Percentiles rank a stretch among this genome's conserved stretches.
Evolutionary conservation across 73 alveolate genomes (phyloP).

Genomic region (Paramecium tetraurelia): DNA sequence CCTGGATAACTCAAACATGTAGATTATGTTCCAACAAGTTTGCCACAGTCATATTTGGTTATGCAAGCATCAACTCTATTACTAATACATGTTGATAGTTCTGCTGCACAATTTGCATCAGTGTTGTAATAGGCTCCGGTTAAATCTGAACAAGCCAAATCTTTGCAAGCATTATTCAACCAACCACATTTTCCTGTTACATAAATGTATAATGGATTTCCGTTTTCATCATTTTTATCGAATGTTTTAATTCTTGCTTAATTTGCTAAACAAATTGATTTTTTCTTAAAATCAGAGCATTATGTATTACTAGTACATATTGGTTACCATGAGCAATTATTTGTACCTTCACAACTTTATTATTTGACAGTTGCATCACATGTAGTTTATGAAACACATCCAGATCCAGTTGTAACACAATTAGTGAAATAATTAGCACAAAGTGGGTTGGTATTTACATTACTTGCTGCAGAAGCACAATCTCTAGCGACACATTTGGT

Average conservation of each 20-base stretch:
- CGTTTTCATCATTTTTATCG: background rate
- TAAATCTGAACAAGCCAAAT: background rate
- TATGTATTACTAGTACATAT: background rate
- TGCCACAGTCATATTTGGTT: background rate
- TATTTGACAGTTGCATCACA: background rate
- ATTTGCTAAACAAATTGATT: background rate
- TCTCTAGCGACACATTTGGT: background rate
- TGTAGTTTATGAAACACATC: background rate
- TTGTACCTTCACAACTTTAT: background rate
- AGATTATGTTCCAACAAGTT: background rate
- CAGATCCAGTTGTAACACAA: conserved; percentile 9
- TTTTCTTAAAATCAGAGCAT: background rate
- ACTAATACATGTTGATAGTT: background rate
- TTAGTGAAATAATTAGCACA: background rate
- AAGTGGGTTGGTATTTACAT: background rate
- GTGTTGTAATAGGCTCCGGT: background rate
- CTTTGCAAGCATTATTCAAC: background rate
- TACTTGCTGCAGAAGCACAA: background rate
- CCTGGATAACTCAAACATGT: background rate
- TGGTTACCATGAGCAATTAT: background rate
- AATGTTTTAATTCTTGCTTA: background rate
- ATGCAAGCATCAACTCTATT: conserved; percentile 4
- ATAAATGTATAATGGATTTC: background rate
- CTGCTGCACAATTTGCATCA: conserved; percentile 6
- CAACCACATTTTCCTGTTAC: background rate